Evolutionary conservation across 495 filamentous ascomycete genomes (phyloP).

Genomic region (Penicillium coprophilum): DNA sequence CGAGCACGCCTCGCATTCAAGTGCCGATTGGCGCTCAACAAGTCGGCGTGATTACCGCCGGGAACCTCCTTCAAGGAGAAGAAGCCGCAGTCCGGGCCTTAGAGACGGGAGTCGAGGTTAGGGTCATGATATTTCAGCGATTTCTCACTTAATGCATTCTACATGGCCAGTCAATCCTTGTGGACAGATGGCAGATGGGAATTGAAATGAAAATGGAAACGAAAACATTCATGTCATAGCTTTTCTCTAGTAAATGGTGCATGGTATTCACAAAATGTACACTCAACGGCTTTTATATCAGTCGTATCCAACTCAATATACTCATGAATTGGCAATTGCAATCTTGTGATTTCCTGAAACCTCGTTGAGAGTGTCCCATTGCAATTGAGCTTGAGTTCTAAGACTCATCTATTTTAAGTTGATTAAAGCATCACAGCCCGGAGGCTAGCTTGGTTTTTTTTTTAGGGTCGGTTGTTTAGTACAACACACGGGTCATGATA

Average conservation of each 20-base stretch:
- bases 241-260: constrained; percentile 10
- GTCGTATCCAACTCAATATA: constrained; percentile 5
- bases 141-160: neutral
- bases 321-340: neutral
- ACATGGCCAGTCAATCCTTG: neutral
- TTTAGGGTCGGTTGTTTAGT: constrained; percentile 48
- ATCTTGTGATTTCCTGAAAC: constrained; percentile 6
- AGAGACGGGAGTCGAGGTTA: constrained; percentile 27
- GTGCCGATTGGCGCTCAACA: constrained; percentile 24
- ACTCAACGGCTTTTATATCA: constrained; percentile 4
- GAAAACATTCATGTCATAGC: constrained; percentile 17
- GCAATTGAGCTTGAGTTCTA: constrained; percentile 4
- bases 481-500: constrained; percentile 85
- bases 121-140: neutral
- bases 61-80: constrained; percentile 33
- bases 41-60: constrained; percentile 35
- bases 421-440: constrained; percentile 22
- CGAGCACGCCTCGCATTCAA: constrained; percentile 17
- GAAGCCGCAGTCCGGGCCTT: constrained; percentile 42
- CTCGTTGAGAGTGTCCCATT: constrained; percentile 26
- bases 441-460: constrained; percentile 7
- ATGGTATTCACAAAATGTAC: constrained; percentile 6
- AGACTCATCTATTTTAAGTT: constrained; percentile 22
- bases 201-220: constrained; percentile 8
- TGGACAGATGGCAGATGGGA: neutral